These are phyloP conservation scores for Vinca major DNA, from an alignment of 305 asterid genomes.

Conservation along the genomic window DNA sequence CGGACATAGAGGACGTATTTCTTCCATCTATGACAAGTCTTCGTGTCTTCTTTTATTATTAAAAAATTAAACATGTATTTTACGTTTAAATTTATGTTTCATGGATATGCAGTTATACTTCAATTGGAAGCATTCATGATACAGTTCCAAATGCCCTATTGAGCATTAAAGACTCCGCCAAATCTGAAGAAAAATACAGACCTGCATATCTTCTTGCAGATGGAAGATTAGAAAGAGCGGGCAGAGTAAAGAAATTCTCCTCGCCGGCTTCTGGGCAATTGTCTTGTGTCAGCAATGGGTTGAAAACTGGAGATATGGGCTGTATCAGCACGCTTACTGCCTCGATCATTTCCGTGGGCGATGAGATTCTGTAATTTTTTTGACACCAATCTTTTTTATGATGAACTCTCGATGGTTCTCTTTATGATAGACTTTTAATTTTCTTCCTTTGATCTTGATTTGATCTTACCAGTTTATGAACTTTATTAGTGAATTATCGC, in stretches of 20 bases:
- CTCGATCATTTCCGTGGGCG: slow-evolving; percentile 76
- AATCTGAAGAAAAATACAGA: slow-evolving; percentile 42
- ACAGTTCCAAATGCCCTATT: slow-evolving; percentile 69
- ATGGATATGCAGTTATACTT: slow-evolving; percentile 59
- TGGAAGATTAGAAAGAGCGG: slow-evolving; percentile 92
- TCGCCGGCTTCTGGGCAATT: slow-evolving; percentile 25
- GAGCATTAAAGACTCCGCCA: slow-evolving; percentile 32
- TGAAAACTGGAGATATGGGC: slow-evolving; percentile 32
- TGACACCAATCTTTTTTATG: slow-evolving; percentile 11
- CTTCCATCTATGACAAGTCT: background rate
- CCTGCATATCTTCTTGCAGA: slow-evolving; percentile 82
- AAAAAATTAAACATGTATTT: background rate
- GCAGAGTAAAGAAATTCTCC: slow-evolving; percentile 56
- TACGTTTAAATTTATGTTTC: background rate
- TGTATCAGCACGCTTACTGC: slow-evolving; percentile 42
- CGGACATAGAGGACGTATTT: background rate
- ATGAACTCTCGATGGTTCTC: background rate
- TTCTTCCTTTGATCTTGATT: background rate
- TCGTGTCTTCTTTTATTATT: background rate
- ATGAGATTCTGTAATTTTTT: slow-evolving; percentile 82
- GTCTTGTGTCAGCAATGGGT: slow-evolving; percentile 44
- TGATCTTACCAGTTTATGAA: background rate
- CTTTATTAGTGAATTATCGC: background rate
- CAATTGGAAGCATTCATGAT: slow-evolving; percentile 88
- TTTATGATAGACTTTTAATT: background rate